Conservation (phyloP, 2,329 filamentous ascomycete genomes). For the Claviceps citrina region DNA sequence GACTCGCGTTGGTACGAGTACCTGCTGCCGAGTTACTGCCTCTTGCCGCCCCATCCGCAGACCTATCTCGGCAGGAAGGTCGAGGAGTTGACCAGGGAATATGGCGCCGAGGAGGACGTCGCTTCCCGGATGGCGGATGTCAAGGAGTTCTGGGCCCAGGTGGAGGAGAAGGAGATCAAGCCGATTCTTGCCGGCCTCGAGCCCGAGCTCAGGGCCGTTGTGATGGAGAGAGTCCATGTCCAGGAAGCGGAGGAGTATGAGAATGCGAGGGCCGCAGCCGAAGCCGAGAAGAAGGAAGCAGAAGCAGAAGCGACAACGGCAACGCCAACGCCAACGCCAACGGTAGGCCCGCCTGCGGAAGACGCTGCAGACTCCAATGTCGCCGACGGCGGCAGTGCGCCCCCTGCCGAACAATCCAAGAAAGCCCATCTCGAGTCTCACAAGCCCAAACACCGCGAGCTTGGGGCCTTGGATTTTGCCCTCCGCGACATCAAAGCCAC, state of each 20-base stretch:
- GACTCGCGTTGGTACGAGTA: constrained; percentile 98
- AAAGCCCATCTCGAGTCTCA: constrained; percentile 15
- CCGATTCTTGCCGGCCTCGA: constrained; percentile 49
- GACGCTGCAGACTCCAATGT: not conserved
- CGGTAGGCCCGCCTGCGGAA: constrained; percentile 11
- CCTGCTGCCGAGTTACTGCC: constrained; percentile 80
- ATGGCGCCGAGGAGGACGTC: constrained; percentile 55
- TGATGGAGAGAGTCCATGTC: constrained; percentile 45
- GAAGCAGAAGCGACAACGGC: constrained; percentile 8
- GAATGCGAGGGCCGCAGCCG: constrained; percentile 2
- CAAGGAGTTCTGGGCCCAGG: constrained; percentile 63
- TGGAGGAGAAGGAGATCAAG: constrained; percentile 68
- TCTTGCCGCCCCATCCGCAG: constrained; percentile 80
- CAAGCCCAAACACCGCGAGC: constrained; percentile 26
- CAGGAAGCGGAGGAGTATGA: constrained; percentile 15
- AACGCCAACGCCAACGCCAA: constrained; percentile 10
- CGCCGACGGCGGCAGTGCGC: constrained; percentile 1
- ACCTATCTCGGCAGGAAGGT: constrained; percentile 74
- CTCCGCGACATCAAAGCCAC: constrained; percentile 64
- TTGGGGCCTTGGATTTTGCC: constrained; percentile 43
- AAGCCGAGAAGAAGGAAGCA: constrained; percentile 8
- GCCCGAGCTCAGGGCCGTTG: constrained; percentile 44
- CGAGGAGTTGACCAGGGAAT: constrained; percentile 60
- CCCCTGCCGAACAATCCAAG: constrained; percentile 8
- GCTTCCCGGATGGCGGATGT: constrained; percentile 60